Evolutionary conservation across 345 rosid genomes (phyloP).

Genomic region (Linum lewisii): DNA sequence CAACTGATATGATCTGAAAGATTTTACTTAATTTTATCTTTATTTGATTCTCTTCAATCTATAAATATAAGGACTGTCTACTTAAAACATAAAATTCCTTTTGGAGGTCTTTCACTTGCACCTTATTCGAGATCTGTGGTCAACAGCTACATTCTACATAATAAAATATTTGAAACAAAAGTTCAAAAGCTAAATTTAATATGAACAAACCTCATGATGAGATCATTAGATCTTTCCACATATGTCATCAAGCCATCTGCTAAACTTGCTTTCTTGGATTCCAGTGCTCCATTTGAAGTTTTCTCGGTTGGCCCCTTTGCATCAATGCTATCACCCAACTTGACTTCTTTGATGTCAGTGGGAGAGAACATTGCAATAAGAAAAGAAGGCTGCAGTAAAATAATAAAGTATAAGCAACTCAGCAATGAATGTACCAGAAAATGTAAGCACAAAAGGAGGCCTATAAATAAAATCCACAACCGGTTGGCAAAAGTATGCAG

Average conservation of each 20-base stretch:
- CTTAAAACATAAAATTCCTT: too few species aligned
- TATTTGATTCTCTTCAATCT: not conserved
- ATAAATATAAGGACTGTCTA: not conserved
- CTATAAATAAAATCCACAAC: too few species aligned
- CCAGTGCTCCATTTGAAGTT: constrained; percentile 20
- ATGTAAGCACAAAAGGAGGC: not conserved
- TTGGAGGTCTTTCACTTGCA: not conserved
- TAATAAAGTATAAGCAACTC: not conserved
- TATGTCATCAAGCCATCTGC: constrained; percentile 36
- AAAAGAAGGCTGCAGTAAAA: constrained; percentile 68
- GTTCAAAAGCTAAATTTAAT: constrained; percentile 8
- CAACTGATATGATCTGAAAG: not conserved
- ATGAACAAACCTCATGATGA: constrained; percentile 48
- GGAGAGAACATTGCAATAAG: constrained; percentile 46
- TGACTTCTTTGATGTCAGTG: constrained; percentile 30
- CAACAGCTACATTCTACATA: not conserved
- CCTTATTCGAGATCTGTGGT: not conserved
- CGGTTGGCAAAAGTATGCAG: too few species aligned
- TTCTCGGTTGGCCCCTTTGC: constrained; percentile 29
- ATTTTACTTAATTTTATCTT: not conserved
- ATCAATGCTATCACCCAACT: constrained; percentile 21
- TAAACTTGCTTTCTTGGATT: constrained; percentile 36
- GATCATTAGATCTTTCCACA: constrained; percentile 48
- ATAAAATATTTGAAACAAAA: constrained; percentile 5
- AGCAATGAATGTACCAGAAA: not conserved